These are phyloP conservation scores for Dimocarpus longan DNA, from an alignment of 345 rosid species.

Conservation along the genomic window DNA sequence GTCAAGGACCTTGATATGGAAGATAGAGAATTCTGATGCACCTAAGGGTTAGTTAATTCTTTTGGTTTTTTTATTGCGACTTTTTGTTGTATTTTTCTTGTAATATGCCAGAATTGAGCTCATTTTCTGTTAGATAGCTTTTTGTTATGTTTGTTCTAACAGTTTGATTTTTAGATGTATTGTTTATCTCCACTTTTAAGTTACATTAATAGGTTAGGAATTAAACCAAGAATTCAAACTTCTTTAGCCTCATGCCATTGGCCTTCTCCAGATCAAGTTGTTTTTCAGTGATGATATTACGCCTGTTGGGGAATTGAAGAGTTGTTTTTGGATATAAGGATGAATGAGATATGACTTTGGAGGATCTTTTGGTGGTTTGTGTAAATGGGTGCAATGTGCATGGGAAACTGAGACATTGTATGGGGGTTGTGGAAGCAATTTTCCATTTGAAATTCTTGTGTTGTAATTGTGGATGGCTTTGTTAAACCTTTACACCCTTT, in stretches of 20 bases:
- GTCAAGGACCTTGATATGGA: constrained; percentile 47
- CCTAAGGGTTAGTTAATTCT: constrained; percentile 67
- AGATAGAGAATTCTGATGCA: constrained; percentile 60
- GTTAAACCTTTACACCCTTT: background rate
- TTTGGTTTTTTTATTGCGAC: constrained; percentile 14
- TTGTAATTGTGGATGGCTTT: background rate
- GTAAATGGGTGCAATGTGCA: too few species aligned
- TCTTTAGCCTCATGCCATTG: background rate
- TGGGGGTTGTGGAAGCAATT: too few species aligned
- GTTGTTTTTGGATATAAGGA: background rate
- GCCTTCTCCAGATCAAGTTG: background rate
- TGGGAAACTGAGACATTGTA: too few species aligned
- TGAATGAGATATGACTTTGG: background rate
- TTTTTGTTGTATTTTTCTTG: constrained; percentile 6
- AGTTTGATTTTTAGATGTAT: background rate
- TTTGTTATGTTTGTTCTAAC: background rate
- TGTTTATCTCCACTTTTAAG: background rate
- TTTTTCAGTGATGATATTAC: background rate
- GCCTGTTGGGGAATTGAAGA: background rate
- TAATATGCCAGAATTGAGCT: background rate
- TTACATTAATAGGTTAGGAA: background rate
- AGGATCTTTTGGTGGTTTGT: background rate
- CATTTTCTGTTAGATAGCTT: background rate
- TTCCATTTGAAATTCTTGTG: background rate
- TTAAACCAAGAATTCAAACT: background rate